Evolutionary conservation across 495 filamentous ascomycete genomes (phyloP), one percentile per base, ranked within the genome.

Genomic region (Aspergillus saccharolyticus): DNA sequence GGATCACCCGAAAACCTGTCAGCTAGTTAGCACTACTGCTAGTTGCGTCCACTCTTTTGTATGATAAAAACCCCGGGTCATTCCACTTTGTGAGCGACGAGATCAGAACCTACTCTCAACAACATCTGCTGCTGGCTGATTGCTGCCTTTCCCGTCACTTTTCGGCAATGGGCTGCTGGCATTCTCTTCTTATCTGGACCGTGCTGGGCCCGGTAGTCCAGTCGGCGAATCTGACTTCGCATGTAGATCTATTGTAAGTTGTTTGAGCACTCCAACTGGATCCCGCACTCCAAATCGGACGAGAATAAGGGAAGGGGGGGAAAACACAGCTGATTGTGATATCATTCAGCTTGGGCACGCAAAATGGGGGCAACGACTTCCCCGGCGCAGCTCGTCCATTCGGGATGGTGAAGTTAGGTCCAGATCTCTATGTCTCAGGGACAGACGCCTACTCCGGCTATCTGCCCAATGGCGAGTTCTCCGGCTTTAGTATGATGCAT

Each of bases 401-500:
- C 53, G 84, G 84, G 18, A 82, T 89, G 71, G 85, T 87, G 55
- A 90, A 89, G 60, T 70, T 89, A 17, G 87, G 87, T 2, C 82
- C 86, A 6, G 87, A 90, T 63, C 70, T 76, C 10, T 62, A 73
- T 20, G 54, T 47, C n/a, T 53, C 55, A 3, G 78, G 78, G 17
- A 77, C 73, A 45, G 86, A 89, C 61, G 74, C 83, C 28, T 89
- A 89, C 62, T 85, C 85, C 6, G 87, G 86, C 4, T 87, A 85
- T 62, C 71, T 80, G 18, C 63, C 83, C 4, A 64, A 58, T 4
- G 86, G 86, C 7, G 77, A 79, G 15, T 80, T 90, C 60, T 84
- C 80, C 8, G 87, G 84, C 9, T 89, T 90, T 68, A 85, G 82
- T 44, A 74, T 89, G 76, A 85, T 88, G 77, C 87, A 90, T 62